Conservation (phyloP, 495 filamentous ascomycete genomes). For the Pyronema domesticum region DNA sequence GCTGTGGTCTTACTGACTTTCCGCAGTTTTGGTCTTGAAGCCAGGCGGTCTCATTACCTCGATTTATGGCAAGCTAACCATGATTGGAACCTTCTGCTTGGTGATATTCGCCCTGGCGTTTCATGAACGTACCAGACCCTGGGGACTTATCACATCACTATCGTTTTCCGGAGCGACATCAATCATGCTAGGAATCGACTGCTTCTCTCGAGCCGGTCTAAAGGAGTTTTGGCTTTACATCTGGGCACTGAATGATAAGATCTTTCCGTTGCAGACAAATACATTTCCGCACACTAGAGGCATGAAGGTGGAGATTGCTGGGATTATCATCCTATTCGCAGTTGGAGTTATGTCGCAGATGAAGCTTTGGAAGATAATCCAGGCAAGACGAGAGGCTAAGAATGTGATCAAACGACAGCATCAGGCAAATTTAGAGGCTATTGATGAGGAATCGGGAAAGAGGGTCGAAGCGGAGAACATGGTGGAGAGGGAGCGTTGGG, state of each 20-base stretch:
- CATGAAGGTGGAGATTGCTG: conserved; percentile 69
- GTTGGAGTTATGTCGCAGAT: conserved; percentile 70
- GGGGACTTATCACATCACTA: conserved; percentile 55
- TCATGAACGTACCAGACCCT: conserved; percentile 56
- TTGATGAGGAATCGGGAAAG: conserved; percentile 51
- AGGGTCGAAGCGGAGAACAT: conserved; percentile 49
- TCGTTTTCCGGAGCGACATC: conserved; percentile 69
- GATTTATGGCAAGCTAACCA: conserved; percentile 43
- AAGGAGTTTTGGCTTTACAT: conserved; percentile 96
- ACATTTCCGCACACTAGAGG: conserved; percentile 78
- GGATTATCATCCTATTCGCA: conserved; percentile 52
- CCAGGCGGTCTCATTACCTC: conserved; percentile 53
- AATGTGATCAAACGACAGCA: conserved; percentile 38
- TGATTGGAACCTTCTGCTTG: conserved; percentile 56
- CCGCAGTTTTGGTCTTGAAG: conserved; percentile 47
- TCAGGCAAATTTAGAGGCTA: conserved; percentile 41
- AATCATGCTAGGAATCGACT: conserved; percentile 70
- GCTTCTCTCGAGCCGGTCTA: conserved; percentile 69
- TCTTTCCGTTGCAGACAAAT: conserved; percentile 56
- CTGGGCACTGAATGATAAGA: conserved; percentile 64
- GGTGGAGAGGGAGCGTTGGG: conserved; percentile 59
- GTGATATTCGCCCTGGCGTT: conserved; percentile 57
- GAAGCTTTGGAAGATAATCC: conserved; percentile 74
- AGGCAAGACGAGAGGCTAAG: conserved; percentile 46
- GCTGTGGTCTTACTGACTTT: background rate